Conservation (phyloP, 2,329 filamentous ascomycete genomes). For the Alternaria ethzedia region DNA sequence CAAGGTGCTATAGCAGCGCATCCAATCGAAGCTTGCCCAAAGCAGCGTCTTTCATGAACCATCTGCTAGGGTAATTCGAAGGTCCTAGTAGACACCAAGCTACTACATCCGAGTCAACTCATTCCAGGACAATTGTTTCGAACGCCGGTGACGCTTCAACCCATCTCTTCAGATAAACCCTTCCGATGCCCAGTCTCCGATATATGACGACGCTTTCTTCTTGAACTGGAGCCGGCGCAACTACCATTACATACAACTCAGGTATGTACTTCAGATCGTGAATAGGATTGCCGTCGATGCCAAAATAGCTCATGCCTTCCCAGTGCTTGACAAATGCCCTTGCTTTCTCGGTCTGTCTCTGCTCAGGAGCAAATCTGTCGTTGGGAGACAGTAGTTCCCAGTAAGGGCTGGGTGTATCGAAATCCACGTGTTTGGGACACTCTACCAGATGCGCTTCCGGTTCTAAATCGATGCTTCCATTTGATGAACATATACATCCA, state of each 20-base stretch:
- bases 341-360: background rate
- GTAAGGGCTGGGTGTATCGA: background rate
- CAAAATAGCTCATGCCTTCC: background rate
- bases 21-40: background rate
- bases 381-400: background rate
- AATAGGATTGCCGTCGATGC: background rate
- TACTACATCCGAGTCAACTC: background rate
- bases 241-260: background rate
- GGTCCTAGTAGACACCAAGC: background rate
- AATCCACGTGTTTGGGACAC: background rate
- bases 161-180: slow-evolving; percentile 13
- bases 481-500: background rate
- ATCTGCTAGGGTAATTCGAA: background rate
- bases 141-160: background rate
- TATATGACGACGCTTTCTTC: background rate
- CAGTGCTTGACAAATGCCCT: background rate
- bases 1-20: background rate
- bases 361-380: background rate
- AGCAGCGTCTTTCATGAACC: background rate
- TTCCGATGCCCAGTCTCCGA: slow-evolving; percentile 4
- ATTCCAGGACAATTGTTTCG: slow-evolving; percentile 4
- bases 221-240: background rate
- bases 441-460: background rate
- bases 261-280: background rate
- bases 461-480: background rate